phyloP scores from a whole-genome alignment of 2,329 filamentous ascomycete species.

The Aspergillus fischeri region DNA sequence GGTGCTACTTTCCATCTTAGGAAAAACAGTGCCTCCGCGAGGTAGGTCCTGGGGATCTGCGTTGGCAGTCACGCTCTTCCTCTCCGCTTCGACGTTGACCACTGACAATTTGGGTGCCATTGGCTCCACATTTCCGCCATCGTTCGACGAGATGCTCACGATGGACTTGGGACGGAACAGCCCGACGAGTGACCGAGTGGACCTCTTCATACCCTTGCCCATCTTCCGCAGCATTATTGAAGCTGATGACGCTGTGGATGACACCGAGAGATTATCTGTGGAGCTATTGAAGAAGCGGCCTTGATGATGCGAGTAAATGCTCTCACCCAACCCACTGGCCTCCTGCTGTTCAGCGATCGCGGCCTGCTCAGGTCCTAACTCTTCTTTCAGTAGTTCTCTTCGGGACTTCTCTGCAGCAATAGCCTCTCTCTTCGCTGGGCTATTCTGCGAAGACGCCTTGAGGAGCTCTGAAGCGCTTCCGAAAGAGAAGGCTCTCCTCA shows the following conservation, averaged over 20 bases:
- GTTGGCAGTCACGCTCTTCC: conserved; percentile 76
- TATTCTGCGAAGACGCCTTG: conserved; percentile 66
- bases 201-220: conserved; percentile 97
- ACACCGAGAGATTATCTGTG: conserved; percentile 74
- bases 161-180: conserved; percentile 93
- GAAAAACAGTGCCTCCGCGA: conserved; percentile 74
- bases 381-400: conserved; percentile 61
- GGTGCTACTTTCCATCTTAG: conserved; percentile 77
- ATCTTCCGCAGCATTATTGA: conserved; percentile 76
- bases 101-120: conserved; percentile 86
- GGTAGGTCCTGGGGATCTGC: conserved; percentile 58
- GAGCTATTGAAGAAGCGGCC: conserved; percentile 83
- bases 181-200: conserved; percentile 83
- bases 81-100: conserved; percentile 91
- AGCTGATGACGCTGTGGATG: conserved; percentile 46
- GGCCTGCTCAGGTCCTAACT: conserved; percentile 81
- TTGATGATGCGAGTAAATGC: conserved; percentile 78
- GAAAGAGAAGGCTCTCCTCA: conserved; percentile 92
- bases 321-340: conserved; percentile 83
- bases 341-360: conserved; percentile 91
- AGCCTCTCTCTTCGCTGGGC: conserved; percentile 39
- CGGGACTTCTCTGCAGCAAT: conserved; percentile 56
- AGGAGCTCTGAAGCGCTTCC: conserved; percentile 89
- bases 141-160: conserved; percentile 65
- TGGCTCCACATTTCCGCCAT: conserved; percentile 60